Conservation (phyloP, 2,329 filamentous ascomycete genomes). For the Ilyonectria robusta region DNA sequence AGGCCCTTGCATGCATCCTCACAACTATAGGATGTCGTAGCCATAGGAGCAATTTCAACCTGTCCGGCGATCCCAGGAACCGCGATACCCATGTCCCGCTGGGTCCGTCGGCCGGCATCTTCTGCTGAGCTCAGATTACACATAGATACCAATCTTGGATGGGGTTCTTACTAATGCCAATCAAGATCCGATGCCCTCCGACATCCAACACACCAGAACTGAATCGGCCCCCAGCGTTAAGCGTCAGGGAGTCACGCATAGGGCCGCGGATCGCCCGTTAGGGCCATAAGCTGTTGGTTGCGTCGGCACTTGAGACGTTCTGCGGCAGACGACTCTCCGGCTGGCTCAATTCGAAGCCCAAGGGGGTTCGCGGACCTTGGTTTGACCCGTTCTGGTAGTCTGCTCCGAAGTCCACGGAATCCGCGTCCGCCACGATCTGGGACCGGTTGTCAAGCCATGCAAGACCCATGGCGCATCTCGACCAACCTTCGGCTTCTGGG, state of each 20-base stretch:
- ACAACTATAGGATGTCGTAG: neutral
- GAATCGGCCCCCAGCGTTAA: neutral
- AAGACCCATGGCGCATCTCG: constrained; percentile 26
- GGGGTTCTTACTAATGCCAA: constrained; percentile 21
- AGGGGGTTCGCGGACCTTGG: constrained; percentile 22
- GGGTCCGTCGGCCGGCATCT: constrained; percentile 17
- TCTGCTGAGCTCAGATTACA: constrained; percentile 19
- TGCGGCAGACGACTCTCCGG: constrained; percentile 34
- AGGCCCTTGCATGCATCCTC: constrained; percentile 6
- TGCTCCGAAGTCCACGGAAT: constrained; percentile 39
- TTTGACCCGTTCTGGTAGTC: constrained; percentile 45
- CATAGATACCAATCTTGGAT: constrained; percentile 14
- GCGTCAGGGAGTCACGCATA: constrained; percentile 31
- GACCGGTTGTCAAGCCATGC: constrained; percentile 12
- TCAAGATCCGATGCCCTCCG: constrained; percentile 23
- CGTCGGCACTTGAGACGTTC: constrained; percentile 43
- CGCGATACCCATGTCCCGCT: constrained; percentile 13
- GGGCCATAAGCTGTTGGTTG: constrained; percentile 31
- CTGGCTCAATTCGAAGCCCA: constrained; percentile 28
- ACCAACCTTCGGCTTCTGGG: constrained; percentile 27
- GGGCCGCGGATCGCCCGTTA: constrained; percentile 43
- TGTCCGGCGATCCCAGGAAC: constrained; percentile 1
- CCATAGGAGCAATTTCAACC: constrained; percentile 15
- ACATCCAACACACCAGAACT: constrained; percentile 6
- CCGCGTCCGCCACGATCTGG: constrained; percentile 42